Evolutionary conservation across 768 basidiomycete species (phyloP), one percentile per base, ranked within the genome.

Genomic region (Mycena rebaudengoi): DNA sequence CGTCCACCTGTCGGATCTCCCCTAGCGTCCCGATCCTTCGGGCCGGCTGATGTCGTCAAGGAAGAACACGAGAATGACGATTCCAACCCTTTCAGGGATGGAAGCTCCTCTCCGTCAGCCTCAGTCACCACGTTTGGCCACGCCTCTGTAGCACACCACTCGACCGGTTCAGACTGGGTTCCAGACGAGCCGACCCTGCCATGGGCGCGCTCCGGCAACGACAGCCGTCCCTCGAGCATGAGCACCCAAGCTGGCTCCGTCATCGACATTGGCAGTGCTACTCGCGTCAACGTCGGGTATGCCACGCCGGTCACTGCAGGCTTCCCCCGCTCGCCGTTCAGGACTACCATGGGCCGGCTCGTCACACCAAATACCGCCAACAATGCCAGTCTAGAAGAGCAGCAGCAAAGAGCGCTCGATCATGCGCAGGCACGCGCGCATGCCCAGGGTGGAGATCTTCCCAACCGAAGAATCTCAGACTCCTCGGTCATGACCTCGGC

Each of bases 1-100:
- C 83, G 84, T 44, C 85, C 86, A 1, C 67, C 83, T 2, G 72
- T 82, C 20, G 84, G 85, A 32, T 93, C 91, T 0, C 92, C 92
- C 12, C 79, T 94, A 46, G 90, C 91, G 13, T 79, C 85, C 4
- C 84, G 84, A 12, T 90, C 91, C 6, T 93, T 92, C 73, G 90
- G 88, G 18, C 91, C 91, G 1, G 79, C 82, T 33, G 92, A 92
- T 70, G 73, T 90, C 25, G 74, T 86, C 16, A 79, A 75, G 8
- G 90, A 91, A 73, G 76, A 67, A 4, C 88, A 91, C 58, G 82
- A 88, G 62, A 75, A 80, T 20, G 79, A 65, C n/a, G n/a, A n/a
- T 3, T 73, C 74, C 71, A 70, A 93, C 78, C 92, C 92, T 5
- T 93, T 92, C 73, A 81, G 83, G 25, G 91, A 94, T 68, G 79